Conservation (phyloP, 1,284 basidiomycete species). For the Marasmius oreades region DNA sequence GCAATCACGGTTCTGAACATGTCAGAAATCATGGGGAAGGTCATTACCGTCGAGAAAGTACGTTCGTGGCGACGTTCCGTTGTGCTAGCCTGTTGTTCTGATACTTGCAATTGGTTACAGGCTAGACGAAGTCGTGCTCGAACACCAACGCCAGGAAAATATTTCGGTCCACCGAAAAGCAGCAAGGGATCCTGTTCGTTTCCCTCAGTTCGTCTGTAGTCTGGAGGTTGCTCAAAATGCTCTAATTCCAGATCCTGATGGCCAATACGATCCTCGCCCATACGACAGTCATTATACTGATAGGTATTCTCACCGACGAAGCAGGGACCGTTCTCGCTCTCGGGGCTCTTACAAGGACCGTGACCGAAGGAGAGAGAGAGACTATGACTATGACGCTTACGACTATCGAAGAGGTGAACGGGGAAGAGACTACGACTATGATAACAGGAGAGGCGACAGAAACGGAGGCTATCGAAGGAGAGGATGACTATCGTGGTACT, state of each 20-base stretch:
- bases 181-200: background rate
- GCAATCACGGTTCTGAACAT: conserved; percentile 69
- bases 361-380: background rate
- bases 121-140: conserved; percentile 78
- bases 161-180: conserved; percentile 70
- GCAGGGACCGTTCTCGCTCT: background rate
- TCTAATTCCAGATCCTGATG: background rate
- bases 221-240: background rate
- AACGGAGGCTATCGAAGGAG: too few relatives aligned
- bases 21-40: conserved; percentile 69
- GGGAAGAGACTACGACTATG: too few relatives aligned
- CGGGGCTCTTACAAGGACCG: background rate
- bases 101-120: conserved; percentile 30
- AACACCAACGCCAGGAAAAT: conserved; percentile 79
- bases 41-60: conserved; percentile 70
- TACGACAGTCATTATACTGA: background rate
- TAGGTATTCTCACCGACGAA: background rate
- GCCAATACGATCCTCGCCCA: background rate
- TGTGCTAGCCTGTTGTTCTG: background rate
- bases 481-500: too few relatives aligned
- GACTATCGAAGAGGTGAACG: background rate
- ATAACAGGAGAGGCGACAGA: too few relatives aligned
- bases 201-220: background rate
- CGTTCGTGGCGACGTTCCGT: conserved; percentile 7
- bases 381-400: background rate